phyloP scores from a whole-genome alignment of 2,329 filamentous ascomycete species.

The Xylaria sp. region DNA sequence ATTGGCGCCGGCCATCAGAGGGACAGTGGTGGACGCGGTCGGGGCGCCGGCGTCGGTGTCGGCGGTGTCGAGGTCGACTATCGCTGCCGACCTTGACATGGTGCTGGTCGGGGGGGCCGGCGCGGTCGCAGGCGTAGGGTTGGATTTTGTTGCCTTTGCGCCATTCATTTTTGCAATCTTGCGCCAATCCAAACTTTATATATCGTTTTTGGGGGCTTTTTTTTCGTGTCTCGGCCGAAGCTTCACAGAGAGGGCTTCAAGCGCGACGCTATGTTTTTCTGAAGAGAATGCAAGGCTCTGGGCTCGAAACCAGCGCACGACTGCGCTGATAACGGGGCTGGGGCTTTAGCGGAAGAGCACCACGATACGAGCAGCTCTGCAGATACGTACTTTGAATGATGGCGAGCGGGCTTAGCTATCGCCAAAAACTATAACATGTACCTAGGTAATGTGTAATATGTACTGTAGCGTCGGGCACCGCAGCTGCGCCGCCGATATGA shows the following conservation, averaged over 20 bases:
- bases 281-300: background rate
- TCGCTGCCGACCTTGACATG: slow-evolving; percentile 14
- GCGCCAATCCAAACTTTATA: slow-evolving; percentile 22
- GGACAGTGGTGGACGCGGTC: slow-evolving; percentile 28
- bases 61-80: slow-evolving; percentile 1
- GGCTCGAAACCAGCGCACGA: slow-evolving; percentile 1
- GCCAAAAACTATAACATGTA: background rate
- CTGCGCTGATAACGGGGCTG: background rate
- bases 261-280: background rate
- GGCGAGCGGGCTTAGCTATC: background rate
- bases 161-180: too few relatives aligned
- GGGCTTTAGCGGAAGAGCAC: background rate
- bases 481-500: slow-evolving; percentile 16
- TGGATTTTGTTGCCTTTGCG: slow-evolving; percentile 6
- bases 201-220: slow-evolving; percentile 23
- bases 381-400: background rate
- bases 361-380: background rate
- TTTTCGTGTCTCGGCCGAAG: background rate
- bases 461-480: background rate
- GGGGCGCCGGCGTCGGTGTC: slow-evolving; percentile 9
- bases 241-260: background rate
- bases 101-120: too few relatives aligned
- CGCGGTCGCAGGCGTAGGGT: too few relatives aligned
- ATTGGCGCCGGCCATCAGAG: slow-evolving; percentile 44
- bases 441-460: too few relatives aligned